Percentiles rank a stretch among this genome's conserved stretches.
These are phyloP conservation scores for Cynara cardunculus DNA, from an alignment of 129 eudicot species.

Conservation along the genomic window DNA sequence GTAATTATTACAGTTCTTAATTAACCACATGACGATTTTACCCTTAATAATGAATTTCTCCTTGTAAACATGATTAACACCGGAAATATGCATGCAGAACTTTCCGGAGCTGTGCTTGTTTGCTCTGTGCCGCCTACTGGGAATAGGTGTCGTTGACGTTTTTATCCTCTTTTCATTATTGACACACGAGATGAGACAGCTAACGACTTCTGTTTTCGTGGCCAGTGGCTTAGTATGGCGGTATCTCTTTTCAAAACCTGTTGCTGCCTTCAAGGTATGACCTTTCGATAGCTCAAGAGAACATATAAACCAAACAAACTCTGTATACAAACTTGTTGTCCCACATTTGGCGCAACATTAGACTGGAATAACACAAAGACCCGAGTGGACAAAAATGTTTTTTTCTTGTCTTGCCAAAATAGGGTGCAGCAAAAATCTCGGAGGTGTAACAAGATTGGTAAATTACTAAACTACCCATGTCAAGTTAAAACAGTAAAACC, in stretches of 20 bases:
- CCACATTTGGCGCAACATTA: no score
- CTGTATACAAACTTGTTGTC: no score
- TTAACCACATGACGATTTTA: not conserved
- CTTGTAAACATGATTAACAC: conserved; percentile 8
- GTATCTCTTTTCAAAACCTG: conserved; percentile 85
- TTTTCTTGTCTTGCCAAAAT: no score
- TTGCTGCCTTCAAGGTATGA: conserved; percentile 86
- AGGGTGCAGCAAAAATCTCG: no score
- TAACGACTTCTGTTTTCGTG: conserved; percentile 24
- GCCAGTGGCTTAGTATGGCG: conserved; percentile 86
- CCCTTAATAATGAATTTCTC: not conserved
- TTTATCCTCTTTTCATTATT: conserved; percentile 6
- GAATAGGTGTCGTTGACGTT: conserved; percentile 49
- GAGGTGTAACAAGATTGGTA: no score
- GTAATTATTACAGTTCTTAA: not conserved
- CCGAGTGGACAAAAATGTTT: no score
- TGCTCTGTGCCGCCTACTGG: conserved; percentile 97
- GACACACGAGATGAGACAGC: not conserved
- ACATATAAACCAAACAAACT: not conserved
- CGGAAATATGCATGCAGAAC: conserved; percentile 33
- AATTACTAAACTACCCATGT: not conserved
- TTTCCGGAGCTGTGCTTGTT: conserved; percentile 79
- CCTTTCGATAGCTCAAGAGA: not conserved
- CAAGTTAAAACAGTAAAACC: not conserved
- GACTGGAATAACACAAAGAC: no score